These are phyloP conservation scores for Diutina siamensis DNA, from an alignment of 1,139 yeast species.

Conservation along the genomic window DNA sequence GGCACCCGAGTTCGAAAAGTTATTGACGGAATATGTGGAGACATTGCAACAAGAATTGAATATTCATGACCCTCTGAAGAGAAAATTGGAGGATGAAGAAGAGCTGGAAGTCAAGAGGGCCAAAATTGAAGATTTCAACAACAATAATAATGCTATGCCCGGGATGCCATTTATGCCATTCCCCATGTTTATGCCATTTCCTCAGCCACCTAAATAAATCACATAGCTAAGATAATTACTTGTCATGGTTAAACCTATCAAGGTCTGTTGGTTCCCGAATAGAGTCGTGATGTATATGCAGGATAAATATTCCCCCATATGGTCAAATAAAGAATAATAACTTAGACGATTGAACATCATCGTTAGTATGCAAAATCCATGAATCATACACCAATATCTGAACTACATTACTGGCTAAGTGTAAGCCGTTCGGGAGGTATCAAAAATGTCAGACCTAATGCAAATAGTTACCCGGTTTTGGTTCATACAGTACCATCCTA, in stretches of 20 bases:
- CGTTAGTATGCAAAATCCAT: neutral
- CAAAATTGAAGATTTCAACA: neutral
- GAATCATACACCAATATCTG: too few species aligned
- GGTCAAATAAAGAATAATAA: too few species aligned
- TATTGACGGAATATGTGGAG: constrained; percentile 39
- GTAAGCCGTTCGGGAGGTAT: too few species aligned
- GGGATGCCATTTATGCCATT: constrained; percentile 5
- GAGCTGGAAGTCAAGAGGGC: constrained; percentile 16
- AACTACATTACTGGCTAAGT: neutral
- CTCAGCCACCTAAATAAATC: neutral
- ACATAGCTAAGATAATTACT: neutral
- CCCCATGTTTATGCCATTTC: constrained; percentile 6
- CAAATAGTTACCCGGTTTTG: neutral
- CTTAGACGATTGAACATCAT: neutral
- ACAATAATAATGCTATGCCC: neutral
- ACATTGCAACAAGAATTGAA: constrained; percentile 20
- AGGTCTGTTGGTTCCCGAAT: too few species aligned
- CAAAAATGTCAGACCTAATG: too few species aligned
- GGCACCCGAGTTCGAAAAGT: constrained; percentile 46
- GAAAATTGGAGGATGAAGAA: constrained; percentile 11
- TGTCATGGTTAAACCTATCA: neutral
- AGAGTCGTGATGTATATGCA: neutral
- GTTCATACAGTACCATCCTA: neutral
- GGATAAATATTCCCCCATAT: too few species aligned
- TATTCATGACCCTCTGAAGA: constrained; percentile 22